Evolutionary conservation across 371 early-diverging fungal species (phyloP), one percentile per base, ranked within the genome.

Genomic region (Mucor plumbeus): DNA sequence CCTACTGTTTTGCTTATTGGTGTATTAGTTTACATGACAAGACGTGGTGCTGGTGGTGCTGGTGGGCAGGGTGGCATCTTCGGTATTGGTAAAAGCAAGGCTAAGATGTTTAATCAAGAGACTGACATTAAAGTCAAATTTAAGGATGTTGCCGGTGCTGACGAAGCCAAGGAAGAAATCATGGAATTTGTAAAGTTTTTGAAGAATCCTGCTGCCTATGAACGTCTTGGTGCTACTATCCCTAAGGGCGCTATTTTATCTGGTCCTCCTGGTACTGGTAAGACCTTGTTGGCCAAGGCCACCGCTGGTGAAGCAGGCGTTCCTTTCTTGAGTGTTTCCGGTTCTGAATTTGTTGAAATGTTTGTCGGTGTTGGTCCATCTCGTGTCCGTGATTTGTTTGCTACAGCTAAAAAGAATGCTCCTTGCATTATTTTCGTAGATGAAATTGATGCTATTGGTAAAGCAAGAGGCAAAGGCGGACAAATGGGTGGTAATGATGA

Each of bases 121-220:
- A 94, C 92, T 5, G 95, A 95, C 58, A 92, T 98, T 60, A 85
- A 93, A 68, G 92, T 99, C 66, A 95, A 94, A 73, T 99, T 99
- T 83, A 98, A 97, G 85, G 99, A 99, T 80, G 99, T 99, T 0
- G 99, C 99, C 7, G 99, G 99, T 19, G 94, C 99, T 84, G 99
- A 99, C 79, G 95, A 95, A 75, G 99, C 99, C 63, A 99, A 99
- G 83, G 96, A 97, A 69, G 99, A 99, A 82, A 99, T 99, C 63
- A 99, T 99, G 96, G 99, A 99, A 86, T 98, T 99, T 90, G 99
- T 99, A 63, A 99, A 99, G 83, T 98, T 99, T 74, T 84, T 99
- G 61, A 99, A 99, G 80, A 94, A 99, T 75, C 99, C 99, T 31
- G 91, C 86, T 41, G 81, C 85, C n/a, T 99, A 97, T 80, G 97